phyloP scores from a whole-genome alignment of 768 basidiomycete genomes.

The Tylopilus subfusipes region DNA sequence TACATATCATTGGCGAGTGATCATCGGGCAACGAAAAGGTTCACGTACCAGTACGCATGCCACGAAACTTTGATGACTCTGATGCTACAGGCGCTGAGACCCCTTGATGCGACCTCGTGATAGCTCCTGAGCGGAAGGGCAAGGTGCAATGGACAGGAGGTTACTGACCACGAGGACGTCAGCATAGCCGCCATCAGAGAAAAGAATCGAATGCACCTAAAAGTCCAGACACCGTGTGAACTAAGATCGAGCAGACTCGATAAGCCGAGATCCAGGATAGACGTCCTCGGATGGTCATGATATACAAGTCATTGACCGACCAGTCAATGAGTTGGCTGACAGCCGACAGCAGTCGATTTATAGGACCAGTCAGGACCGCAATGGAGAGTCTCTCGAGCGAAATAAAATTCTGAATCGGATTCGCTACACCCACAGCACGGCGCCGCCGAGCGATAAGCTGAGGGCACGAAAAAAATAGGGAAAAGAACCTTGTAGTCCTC shows the following conservation, averaged over 20 bases:
- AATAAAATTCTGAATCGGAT: conserved; percentile 10
- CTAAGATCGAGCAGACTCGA: background rate
- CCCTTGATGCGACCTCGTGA: background rate
- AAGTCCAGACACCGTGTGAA: conserved; percentile 4
- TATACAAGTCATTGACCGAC: too few species aligned
- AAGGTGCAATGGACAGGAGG: background rate
- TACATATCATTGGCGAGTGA: background rate
- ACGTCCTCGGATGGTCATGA: background rate
- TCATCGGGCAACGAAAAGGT: background rate
- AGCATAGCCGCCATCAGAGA: background rate
- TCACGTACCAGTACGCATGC: background rate
- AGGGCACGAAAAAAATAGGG: background rate
- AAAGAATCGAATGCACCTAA: background rate
- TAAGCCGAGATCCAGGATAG: conserved; percentile 2
- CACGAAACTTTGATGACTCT: background rate
- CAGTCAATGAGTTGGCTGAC: background rate
- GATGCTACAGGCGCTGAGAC: background rate
- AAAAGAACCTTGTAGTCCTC: background rate
- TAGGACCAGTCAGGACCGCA: background rate
- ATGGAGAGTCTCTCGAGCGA: background rate
- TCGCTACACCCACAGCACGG: background rate
- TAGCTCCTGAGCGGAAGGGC: background rate
- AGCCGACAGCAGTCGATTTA: background rate
- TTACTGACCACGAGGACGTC: conserved; percentile 4
- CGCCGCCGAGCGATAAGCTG: background rate